Evolutionary conservation across 257 asterid genomes (phyloP).

Genomic region (Leonotis leonurus): DNA sequence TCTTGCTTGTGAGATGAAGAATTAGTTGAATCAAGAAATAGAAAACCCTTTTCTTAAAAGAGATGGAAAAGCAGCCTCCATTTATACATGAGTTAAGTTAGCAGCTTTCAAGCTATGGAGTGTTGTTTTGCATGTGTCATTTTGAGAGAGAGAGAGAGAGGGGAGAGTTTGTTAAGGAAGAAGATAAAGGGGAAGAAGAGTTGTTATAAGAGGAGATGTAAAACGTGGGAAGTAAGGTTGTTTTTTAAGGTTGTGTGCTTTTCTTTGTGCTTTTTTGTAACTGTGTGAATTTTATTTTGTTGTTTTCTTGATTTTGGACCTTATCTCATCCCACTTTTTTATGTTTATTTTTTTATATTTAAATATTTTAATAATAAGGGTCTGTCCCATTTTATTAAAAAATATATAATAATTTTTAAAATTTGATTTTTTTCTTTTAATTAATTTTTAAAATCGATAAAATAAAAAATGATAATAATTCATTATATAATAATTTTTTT

Average conservation of each 20-base stretch:
- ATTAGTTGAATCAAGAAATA: too few relatives aligned
- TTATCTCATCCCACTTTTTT: background rate
- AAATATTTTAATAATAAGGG: too few relatives aligned
- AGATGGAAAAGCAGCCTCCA: conserved; percentile 4
- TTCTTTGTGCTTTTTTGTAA: background rate
- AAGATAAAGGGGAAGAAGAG: conserved; percentile 32
- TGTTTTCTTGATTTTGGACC: conserved; percentile 6
- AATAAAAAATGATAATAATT: too few relatives aligned
- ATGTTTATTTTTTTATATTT: too few relatives aligned
- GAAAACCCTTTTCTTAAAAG: background rate
- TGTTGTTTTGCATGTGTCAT: conserved; percentile 3
- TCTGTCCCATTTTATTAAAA: too few relatives aligned
- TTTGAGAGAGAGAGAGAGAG: conserved; percentile 11
- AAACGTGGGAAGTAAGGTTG: conserved; percentile 40
- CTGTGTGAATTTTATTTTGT: conserved; percentile 11
- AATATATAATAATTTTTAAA: too few relatives aligned
- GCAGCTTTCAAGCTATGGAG: conserved; percentile 9
- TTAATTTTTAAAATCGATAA: too few relatives aligned
- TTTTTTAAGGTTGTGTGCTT: conserved; percentile 3
- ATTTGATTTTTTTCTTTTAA: too few relatives aligned
- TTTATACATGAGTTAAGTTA: conserved; percentile 24
- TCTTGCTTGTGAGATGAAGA: background rate
- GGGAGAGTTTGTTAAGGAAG: conserved; percentile 26
- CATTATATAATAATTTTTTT: too few relatives aligned
- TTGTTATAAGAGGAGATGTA: conserved; percentile 32